Evolutionary conservation across 805 yeast genomes (phyloP).

Genomic region (Metschnikowia bowlesiae): DNA sequence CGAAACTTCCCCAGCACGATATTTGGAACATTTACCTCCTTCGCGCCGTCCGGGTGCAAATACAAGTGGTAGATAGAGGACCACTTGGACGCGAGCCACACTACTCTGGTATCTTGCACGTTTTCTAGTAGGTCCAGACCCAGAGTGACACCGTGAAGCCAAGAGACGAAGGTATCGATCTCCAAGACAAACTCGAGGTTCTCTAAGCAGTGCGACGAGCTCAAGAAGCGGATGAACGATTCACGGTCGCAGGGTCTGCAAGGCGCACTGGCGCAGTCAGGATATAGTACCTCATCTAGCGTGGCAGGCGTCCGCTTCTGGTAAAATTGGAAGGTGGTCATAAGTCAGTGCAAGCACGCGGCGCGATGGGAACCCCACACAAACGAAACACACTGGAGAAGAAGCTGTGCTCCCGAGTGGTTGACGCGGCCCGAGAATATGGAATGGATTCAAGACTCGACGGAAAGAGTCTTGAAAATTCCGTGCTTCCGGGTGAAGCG

Average conservation of each 20-base stretch:
- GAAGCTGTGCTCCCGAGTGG: too few species aligned
- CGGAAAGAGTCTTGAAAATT: too few species aligned
- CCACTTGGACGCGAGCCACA: conserved; percentile 22
- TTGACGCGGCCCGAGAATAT: too few species aligned
- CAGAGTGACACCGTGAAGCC: conserved; percentile 6
- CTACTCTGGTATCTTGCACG: conserved; percentile 6
- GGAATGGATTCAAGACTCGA: too few species aligned
- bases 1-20: conserved; percentile 18
- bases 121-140: conserved; percentile 8
- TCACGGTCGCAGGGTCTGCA: conserved; percentile 17
- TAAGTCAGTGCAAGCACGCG: neutral
- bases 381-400: too few species aligned
- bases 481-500: too few species aligned
- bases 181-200: conserved; percentile 32
- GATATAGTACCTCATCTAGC: conserved; percentile 18
- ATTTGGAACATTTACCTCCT: conserved; percentile 34
- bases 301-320: conserved; percentile 15
- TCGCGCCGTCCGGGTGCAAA: conserved; percentile 24
- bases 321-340: conserved; percentile 13
- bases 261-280: conserved; percentile 3
- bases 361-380: too few species aligned
- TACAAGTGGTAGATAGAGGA: conserved; percentile 22
- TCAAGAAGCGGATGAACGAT: conserved; percentile 25
- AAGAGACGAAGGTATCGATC: conserved; percentile 16
- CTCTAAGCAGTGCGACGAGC: conserved; percentile 32